A percentile compares a stretch with the other conserved stretches of the same genome.
Evolutionary conservation across 208 protist species (phyloP).

Genomic region (Wallacemonas sp.): DNA sequence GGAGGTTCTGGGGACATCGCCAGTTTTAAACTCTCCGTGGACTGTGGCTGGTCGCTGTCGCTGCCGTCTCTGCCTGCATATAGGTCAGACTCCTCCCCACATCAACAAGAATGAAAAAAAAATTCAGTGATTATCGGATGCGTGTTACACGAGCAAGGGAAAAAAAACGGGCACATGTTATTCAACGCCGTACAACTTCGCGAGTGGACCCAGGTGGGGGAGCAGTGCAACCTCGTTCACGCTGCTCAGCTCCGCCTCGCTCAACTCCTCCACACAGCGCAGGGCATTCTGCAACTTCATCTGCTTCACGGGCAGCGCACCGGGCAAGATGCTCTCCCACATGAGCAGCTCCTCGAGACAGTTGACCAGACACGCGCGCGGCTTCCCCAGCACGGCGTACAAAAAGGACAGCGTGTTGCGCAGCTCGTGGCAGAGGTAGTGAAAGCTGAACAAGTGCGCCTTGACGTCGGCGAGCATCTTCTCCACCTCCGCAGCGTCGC

Average conservation of each 20-base stretch:
- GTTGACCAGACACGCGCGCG: conserved; percentile 36
- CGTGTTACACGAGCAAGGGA: too few species aligned
- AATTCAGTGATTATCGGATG: too few species aligned
- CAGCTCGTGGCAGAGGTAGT: conserved; percentile 85
- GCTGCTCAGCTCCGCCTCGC: conserved; percentile 8
- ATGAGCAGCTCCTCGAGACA: conserved; percentile 79
- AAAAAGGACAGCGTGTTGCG: conserved; percentile 84
- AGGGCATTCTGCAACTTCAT: conserved; percentile 80
- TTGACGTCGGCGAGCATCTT: conserved; percentile 45
- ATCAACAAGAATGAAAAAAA: too few species aligned
- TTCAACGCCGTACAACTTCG: conserved; percentile 54
- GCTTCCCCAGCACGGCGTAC: conserved; percentile 67
- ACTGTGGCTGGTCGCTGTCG: too few species aligned
- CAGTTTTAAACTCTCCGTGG: too few species aligned
- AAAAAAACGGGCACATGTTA: conserved; percentile 4
- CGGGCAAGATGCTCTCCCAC: conserved; percentile 84
- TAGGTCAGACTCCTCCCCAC: too few species aligned
- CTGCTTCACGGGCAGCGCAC: conserved; percentile 78
- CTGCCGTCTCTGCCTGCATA: too few species aligned
- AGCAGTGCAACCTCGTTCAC: conserved; percentile 28
- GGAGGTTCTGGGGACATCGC: too few species aligned
- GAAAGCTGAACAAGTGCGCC: conserved; percentile 67
- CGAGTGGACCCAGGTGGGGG: conserved; percentile 50
- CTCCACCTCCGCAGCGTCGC: conserved; percentile 41
- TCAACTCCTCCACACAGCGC: conserved; percentile 30